These are phyloP conservation scores for Quercus parvula DNA, from an alignment of 306 rosid genomes.

Conservation along the genomic window DNA sequence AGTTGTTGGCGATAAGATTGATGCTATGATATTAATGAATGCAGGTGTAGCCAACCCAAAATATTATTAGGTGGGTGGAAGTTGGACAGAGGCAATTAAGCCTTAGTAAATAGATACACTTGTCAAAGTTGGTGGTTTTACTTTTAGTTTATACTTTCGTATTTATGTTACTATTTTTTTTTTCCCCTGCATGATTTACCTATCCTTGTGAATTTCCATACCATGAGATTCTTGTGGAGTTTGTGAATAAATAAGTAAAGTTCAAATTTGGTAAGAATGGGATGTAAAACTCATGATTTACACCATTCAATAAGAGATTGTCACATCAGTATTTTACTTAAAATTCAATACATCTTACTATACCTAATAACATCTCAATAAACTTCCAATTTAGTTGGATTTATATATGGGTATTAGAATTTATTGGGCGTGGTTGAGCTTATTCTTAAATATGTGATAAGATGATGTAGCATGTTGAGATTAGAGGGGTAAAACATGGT, in stretches of 20 bases:
- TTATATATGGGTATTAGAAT: no score
- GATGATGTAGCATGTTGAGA: no score
- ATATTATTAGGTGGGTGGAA: constrained; percentile 45
- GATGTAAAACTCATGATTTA: no score
- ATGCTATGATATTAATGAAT: constrained; percentile 65
- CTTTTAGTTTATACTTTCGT: constrained; percentile 17
- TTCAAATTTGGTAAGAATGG: no score
- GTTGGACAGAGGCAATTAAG: constrained; percentile 61
- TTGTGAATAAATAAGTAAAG: no score
- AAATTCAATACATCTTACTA: no score
- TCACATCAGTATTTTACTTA: no score
- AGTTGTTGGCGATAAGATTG: constrained; percentile 50
- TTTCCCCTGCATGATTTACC: background rate
- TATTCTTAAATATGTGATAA: no score
- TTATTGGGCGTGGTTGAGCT: no score
- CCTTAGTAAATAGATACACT: constrained; percentile 35
- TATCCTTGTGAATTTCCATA: background rate
- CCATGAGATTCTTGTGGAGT: background rate
- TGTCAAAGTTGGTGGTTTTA: constrained; percentile 16
- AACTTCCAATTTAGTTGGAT: no score
- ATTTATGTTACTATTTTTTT: background rate
- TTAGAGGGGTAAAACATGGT: background rate
- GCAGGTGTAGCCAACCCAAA: constrained; percentile 57
- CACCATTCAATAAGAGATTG: accelerated
- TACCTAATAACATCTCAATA: no score